These are phyloP conservation scores for Penicillium sclerotigenum DNA, from an alignment of 2,329 filamentous ascomycete genomes.

Conservation along the genomic window DNA sequence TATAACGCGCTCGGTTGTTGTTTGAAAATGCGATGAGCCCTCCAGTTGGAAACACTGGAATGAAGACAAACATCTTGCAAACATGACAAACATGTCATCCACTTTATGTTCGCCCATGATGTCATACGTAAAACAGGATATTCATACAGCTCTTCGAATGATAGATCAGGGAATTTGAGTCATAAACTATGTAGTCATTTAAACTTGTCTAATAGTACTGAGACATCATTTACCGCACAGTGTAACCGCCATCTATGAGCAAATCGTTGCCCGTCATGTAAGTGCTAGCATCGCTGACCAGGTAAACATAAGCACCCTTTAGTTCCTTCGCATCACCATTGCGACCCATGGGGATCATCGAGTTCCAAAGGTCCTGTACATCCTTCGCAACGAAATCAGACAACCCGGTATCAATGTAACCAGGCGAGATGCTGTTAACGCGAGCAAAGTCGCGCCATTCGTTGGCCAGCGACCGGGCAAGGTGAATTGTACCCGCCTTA, in stretches of 20 bases:
- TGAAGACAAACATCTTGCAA: neutral
- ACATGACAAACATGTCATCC: neutral
- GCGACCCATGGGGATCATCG: conserved; percentile 59
- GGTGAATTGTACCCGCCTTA: conserved; percentile 65
- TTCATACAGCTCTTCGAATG: neutral
- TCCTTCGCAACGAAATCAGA: conserved; percentile 63
- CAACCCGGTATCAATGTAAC: conserved; percentile 66
- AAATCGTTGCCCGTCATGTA: conserved; percentile 52
- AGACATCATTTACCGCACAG: conserved; percentile 36
- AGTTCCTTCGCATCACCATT: conserved; percentile 64
- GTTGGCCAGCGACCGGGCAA: conserved; percentile 63
- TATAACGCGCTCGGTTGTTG: no score
- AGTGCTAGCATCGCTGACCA: conserved; percentile 47
- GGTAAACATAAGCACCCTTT: conserved; percentile 57
- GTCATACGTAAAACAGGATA: neutral
- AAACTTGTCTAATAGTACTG: conserved; percentile 10
- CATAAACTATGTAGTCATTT: neutral
- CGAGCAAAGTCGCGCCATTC: conserved; percentile 69
- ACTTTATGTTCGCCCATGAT: neutral
- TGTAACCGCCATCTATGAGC: conserved; percentile 51
- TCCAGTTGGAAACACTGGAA: neutral
- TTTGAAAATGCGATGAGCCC: neutral
- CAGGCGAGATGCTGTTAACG: conserved; percentile 66
- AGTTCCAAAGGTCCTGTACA: conserved; percentile 56
- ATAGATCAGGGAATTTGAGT: neutral